Evolutionary conservation across 1,139 yeast species (phyloP).

Genomic region (Debaryomycetaceae sp.): DNA sequence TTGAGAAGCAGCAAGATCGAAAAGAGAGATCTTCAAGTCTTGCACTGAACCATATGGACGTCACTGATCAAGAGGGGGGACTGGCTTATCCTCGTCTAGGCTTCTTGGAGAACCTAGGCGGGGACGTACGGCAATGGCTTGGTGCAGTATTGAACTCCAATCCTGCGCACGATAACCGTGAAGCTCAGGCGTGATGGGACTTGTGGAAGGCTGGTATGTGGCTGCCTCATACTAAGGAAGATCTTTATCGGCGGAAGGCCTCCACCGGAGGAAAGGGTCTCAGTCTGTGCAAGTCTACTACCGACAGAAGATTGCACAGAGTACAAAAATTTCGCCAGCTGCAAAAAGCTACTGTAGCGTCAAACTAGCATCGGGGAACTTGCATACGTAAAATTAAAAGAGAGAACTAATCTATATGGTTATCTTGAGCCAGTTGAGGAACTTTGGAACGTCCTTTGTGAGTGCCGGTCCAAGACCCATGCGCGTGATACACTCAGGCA

Average conservation of each 20-base stretch:
- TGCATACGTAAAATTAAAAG: background rate
- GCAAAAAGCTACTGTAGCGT: background rate
- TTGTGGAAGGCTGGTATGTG: too few species aligned
- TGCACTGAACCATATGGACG: too few species aligned
- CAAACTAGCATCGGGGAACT: background rate
- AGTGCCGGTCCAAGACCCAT: constrained; percentile 45
- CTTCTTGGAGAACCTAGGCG: constrained; percentile 33
- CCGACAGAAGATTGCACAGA: too few species aligned
- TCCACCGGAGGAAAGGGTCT: too few species aligned
- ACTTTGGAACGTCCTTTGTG: constrained; percentile 58
- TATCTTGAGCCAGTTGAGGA: constrained; percentile 32
- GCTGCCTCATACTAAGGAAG: too few species aligned
- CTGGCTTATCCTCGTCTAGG: constrained; percentile 18
- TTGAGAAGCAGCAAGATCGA: constrained; percentile 21
- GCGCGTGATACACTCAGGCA: constrained; percentile 57
- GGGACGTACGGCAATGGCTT: constrained; percentile 34
- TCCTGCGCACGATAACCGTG: too few species aligned
- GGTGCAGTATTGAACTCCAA: constrained; percentile 16
- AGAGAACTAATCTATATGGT: background rate
- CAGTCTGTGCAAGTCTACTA: too few species aligned
- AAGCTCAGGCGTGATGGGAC: too few species aligned
- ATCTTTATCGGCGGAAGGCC: too few species aligned
- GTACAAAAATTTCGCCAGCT: too few species aligned
- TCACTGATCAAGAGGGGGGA: background rate
- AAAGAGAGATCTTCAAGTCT: too few species aligned